A percentile compares a stretch with the other conserved stretches of the same genome.
Conservation (phyloP, 257 asterid species). For the Lavandula angustifolia region DNA sequence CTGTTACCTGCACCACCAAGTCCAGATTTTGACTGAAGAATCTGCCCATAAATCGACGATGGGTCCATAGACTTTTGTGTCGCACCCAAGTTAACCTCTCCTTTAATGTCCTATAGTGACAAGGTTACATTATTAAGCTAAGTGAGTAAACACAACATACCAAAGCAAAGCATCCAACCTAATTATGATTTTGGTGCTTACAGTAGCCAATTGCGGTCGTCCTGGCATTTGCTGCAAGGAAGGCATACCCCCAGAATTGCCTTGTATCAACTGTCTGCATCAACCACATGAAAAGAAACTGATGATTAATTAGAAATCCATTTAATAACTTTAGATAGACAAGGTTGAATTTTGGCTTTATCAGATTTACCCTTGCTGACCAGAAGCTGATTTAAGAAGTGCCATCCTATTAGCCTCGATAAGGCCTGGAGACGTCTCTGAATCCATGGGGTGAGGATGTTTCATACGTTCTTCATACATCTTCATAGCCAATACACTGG, state of each 20-base stretch:
- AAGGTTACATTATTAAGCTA: constrained; percentile 28
- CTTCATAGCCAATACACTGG: constrained; percentile 92
- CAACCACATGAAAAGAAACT: constrained; percentile 35
- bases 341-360: constrained; percentile 23
- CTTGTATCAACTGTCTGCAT: constrained; percentile 90
- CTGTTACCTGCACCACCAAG: constrained; percentile 82
- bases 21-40: constrained; percentile 94
- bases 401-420: constrained; percentile 95
- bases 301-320: background rate
- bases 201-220: constrained; percentile 59
- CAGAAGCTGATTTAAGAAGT: constrained; percentile 84
- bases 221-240: constrained; percentile 99
- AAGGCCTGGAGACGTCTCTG: constrained; percentile 81
- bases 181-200: constrained; percentile 38
- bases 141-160: constrained; percentile 20
- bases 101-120: constrained; percentile 69
- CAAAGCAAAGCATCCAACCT: constrained; percentile 10
- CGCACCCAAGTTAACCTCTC: constrained; percentile 69
- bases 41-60: constrained; percentile 77
- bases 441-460: constrained; percentile 87
- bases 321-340: constrained; percentile 7
- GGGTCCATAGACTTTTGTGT: constrained; percentile 90
- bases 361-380: constrained; percentile 79
- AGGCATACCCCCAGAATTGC: constrained; percentile 83
- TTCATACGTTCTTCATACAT: constrained; percentile 95